Percentiles rank a stretch among this genome's conserved stretches.
These are phyloP conservation scores for Nelumbo lutea DNA, from an alignment of 164 flowering plant species.

Conservation along the genomic window DNA sequence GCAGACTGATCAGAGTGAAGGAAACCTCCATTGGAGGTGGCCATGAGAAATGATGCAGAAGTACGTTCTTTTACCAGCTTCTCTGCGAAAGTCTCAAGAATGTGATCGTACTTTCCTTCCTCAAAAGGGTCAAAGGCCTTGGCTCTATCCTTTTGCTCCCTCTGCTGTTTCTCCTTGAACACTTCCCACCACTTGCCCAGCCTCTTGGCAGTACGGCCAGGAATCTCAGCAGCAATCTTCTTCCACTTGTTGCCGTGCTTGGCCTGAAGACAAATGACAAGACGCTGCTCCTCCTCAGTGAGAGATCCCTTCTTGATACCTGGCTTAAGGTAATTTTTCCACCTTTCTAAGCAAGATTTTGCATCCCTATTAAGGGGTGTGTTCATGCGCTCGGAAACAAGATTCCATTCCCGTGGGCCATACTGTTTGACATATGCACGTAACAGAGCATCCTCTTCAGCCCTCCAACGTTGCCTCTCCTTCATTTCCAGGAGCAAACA, in stretches of 20 bases:
- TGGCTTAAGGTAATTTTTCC: constrained; percentile 92
- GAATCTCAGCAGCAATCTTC: constrained; percentile 87
- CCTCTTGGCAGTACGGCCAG: constrained; percentile 84
- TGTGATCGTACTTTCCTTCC: constrained; percentile 68
- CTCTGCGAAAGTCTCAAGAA: constrained; percentile 85
- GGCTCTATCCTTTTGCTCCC: constrained; percentile 48
- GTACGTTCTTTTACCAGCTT: constrained; percentile 67
- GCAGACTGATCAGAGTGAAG: constrained; percentile 44
- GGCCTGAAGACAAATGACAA: constrained; percentile 79
- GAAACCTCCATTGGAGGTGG: constrained; percentile 62
- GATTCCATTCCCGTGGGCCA: constrained; percentile 87
- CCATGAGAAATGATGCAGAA: constrained; percentile 46
- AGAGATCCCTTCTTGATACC: constrained; percentile 88
- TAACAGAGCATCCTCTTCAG: constrained; percentile 80
- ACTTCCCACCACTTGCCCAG: constrained; percentile 99
- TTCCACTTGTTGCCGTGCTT: constrained; percentile 97
- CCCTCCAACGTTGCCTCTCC: constrained; percentile 85
- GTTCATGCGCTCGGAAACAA: constrained; percentile 84
- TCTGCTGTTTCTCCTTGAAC: constrained; percentile 78
- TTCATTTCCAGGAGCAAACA: constrained; percentile 57
- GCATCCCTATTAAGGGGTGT: constrained; percentile 70
- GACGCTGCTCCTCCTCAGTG: constrained; percentile 75
- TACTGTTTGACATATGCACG: constrained; percentile 81
- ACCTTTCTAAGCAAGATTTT: constrained; percentile 85
- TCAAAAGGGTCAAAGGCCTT: constrained; percentile 46